These are phyloP conservation scores for Phytophthora sp. DNA, from an alignment of 352 stramenopile species.

Conservation along the genomic window DNA sequence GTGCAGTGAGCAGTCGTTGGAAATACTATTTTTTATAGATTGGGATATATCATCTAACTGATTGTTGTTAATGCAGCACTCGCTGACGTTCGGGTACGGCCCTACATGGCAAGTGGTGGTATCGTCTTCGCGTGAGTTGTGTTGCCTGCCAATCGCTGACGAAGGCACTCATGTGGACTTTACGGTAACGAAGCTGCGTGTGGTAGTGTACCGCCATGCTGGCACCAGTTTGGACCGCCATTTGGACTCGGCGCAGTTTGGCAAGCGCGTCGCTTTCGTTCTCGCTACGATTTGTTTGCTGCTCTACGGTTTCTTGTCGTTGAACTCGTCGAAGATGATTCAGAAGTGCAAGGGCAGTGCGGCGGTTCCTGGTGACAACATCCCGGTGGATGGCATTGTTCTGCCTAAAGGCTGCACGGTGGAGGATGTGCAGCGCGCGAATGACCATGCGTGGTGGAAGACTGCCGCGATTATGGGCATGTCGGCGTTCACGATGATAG, in stretches of 20 bases:
- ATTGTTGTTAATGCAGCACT: conserved; percentile 38
- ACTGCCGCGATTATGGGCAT: conserved; percentile 57
- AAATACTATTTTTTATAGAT: conserved; percentile 2
- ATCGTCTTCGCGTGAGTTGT: conserved; percentile 58
- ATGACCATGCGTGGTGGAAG: conserved; percentile 57
- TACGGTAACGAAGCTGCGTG: conserved; percentile 51
- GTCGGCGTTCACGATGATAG: conserved; percentile 63
- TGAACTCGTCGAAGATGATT: conserved; percentile 54
- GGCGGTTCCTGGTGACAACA: conserved; percentile 6
- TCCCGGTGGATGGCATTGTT: conserved; percentile 17
- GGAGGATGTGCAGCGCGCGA: conserved; percentile 49
- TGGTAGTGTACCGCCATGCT: conserved; percentile 77
- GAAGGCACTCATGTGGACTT: conserved; percentile 56
- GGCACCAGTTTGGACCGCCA: conserved; percentile 56
- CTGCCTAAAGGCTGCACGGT: conserved; percentile 52
- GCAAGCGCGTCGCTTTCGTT: conserved; percentile 62
- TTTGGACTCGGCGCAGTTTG: conserved; percentile 66
- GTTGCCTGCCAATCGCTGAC: conserved; percentile 59
- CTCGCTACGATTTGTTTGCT: conserved; percentile 66
- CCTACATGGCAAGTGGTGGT: conserved; percentile 78
- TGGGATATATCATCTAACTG: conserved; percentile 8
- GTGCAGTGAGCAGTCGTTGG: conserved; percentile 15
- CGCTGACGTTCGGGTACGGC: conserved; percentile 65
- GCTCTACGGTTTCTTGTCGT: conserved; percentile 64
- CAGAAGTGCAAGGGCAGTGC: conserved; percentile 39